Percentiles rank a stretch among this genome's conserved stretches.
Conservation (phyloP, 1,284 basidiomycete species). For the Sporisorium sorghi region DNA sequence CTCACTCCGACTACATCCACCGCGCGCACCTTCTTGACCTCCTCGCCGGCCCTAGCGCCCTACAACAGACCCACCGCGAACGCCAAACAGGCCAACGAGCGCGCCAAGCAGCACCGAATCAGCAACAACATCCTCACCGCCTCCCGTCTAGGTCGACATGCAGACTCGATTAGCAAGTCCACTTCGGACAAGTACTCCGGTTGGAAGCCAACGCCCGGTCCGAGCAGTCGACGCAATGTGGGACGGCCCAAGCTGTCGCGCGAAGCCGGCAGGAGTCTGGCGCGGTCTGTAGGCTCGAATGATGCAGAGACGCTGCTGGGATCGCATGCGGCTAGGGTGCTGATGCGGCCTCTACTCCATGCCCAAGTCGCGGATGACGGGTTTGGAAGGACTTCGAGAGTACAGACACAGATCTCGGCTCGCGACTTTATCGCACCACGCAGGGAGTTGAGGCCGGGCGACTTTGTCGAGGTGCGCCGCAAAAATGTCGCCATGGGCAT, state of each 20-base stretch:
- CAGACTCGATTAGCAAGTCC: constrained; percentile 16
- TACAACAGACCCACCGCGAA: not conserved
- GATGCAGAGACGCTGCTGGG: constrained; percentile 28
- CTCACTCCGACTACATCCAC: not conserved
- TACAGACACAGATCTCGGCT: not conserved
- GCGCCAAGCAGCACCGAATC: constrained; percentile 5
- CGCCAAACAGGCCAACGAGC: constrained; percentile 9
- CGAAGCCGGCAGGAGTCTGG: constrained; percentile 19
- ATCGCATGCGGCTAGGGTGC: constrained; percentile 12
- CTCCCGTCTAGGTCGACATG: constrained; percentile 20
- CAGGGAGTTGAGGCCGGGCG: constrained; percentile 30
- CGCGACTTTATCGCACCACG: constrained; percentile 33
- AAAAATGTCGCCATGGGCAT: constrained; percentile 10
- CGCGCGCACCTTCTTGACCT: constrained; percentile 7
- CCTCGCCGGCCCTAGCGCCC: not conserved
- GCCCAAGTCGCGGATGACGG: not conserved
- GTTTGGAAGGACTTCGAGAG: not conserved
- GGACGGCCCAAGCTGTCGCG: constrained; percentile 30
- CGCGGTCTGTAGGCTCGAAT: not conserved
- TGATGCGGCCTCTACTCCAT: constrained; percentile 15
- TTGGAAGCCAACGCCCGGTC: constrained; percentile 41
- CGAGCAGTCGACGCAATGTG: constrained; percentile 29
- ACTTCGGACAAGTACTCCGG: constrained; percentile 30
- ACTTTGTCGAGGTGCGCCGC: constrained; percentile 49
- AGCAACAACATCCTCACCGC: constrained; percentile 36